A percentile compares a stretch with the other conserved stretches of the same genome.
Conservation (phyloP, 768 basidiomycete species). For the Dentipellis sp. region DNA sequence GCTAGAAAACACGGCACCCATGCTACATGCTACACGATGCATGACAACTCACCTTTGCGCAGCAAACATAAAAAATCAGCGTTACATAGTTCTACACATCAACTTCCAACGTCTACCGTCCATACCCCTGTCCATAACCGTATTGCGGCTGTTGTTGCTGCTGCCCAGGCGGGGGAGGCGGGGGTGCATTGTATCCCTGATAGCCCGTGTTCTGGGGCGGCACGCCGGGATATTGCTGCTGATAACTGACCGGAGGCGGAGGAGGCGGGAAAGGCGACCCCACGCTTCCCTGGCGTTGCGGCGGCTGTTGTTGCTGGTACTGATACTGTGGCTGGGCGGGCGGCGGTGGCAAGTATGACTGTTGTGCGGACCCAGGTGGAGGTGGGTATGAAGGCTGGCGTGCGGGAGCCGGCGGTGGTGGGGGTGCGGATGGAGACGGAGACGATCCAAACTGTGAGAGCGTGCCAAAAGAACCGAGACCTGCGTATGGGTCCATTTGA, state of each 20-base stretch:
- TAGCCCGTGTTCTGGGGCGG: slow-evolving; percentile 3
- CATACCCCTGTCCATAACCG: slow-evolving; percentile 22
- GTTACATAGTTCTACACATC: neutral
- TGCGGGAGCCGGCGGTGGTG: slow-evolving; percentile 17
- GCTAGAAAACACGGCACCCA: neutral
- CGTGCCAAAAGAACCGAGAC: slow-evolving; percentile 9
- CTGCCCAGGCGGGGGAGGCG: slow-evolving; percentile 17
- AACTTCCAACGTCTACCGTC: neutral
- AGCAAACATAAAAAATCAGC: neutral
- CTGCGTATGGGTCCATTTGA: slow-evolving; percentile 13
- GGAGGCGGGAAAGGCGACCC: slow-evolving; percentile 20
- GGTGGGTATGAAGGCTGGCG: slow-evolving; percentile 18
- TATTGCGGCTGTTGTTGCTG: slow-evolving; percentile 24
- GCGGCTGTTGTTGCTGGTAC: neutral
- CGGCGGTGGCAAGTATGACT: slow-evolving; percentile 16
- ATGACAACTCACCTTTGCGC: neutral
- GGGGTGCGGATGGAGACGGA: slow-evolving; percentile 1
- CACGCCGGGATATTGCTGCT: slow-evolving; percentile 16
- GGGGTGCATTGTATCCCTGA: slow-evolving; percentile 5
- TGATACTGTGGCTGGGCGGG: slow-evolving; percentile 8
- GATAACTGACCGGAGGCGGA: slow-evolving; percentile 19
- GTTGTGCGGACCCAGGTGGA: slow-evolving; percentile 6
- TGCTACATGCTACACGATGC: neutral
- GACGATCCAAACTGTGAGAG: slow-evolving; percentile 4
- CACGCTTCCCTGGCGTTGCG: slow-evolving; percentile 9